These are phyloP conservation scores for Endotrypanum monterogeii DNA, from an alignment of 208 protist genomes.

Conservation along the genomic window DNA sequence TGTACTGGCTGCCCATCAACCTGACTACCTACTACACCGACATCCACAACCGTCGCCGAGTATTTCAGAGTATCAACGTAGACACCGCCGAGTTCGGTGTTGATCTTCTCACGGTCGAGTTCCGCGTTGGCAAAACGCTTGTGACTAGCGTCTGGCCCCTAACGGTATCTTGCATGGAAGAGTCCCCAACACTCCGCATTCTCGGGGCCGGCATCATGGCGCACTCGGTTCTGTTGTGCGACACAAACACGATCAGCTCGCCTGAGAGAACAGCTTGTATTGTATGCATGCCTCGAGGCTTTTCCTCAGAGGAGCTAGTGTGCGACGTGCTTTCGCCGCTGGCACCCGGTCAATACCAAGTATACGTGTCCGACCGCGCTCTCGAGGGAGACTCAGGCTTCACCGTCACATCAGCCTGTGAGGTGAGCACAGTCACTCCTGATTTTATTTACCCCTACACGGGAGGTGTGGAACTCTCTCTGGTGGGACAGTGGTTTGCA, in stretches of 20 bases:
- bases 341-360: conserved; percentile 16
- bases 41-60: background rate
- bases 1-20: conserved; percentile 27
- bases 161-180: conserved; percentile 33
- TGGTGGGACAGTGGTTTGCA: conserved; percentile 26
- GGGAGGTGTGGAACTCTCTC: conserved; percentile 20
- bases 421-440: conserved; percentile 10
- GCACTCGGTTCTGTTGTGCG: conserved; percentile 35
- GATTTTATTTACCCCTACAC: conserved; percentile 34
- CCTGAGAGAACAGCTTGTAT: conserved; percentile 22
- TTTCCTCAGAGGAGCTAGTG: conserved; percentile 20
- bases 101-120: conserved; percentile 29
- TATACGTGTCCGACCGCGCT: conserved; percentile 33
- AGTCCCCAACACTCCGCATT: conserved; percentile 27
- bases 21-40: conserved; percentile 29
- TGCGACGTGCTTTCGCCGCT: conserved; percentile 25
- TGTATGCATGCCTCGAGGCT: conserved; percentile 28
- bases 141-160: conserved; percentile 25
- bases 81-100: conserved; percentile 8
- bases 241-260: conserved; percentile 8
- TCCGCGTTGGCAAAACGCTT: conserved; percentile 14
- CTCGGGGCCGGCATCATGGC: conserved; percentile 17
- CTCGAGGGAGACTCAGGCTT: conserved; percentile 25
- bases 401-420: conserved; percentile 15
- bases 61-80: conserved; percentile 33